Base-by-base conservation (phyloP, 768 basidiomycete genomes). In the Kwoniella heveanensis region DNA sequence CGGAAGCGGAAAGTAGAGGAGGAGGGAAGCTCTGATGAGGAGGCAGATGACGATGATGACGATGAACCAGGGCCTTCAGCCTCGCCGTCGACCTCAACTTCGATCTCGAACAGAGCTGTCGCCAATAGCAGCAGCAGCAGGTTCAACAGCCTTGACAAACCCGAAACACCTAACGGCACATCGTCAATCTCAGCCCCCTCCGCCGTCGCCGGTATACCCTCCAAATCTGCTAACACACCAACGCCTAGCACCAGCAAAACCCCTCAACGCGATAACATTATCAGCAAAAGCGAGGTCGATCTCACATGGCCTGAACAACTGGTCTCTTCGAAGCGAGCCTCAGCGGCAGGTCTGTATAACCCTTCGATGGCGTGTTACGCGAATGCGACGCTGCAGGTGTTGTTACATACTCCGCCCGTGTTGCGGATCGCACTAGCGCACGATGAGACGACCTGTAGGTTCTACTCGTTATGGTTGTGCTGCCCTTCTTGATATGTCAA, bases 361-460 rank as follows among this genome's bases (percentile, higher is more conserved):
- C 88, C 82, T 26, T 92, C 91, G 50, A 98, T 97, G 76, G 95
- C 92, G 1, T 99, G 96, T 80, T 99, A 95, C 79, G 83, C 97
- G 71, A 99, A 99, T 79, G 92, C 92, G 69, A 90, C 89, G 22
- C 81, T 98, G 53, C 96, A 99, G 82, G 92, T 92, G 72, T 85
- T 98, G 54, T 80, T 96, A 15, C 93, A 98, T 74, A 97, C 95
- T 0, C 87, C 93, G 9, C 92, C 94, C 1, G 84, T 99, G 2
- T 53, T 73, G 12, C 36, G 69, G 21, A 66, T 73, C 15, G 70
- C 70, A 2, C 3, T 66, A 26, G 56, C 30, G 17, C 73, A 77
- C 49, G 39, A 71, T 81, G 46, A 24, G 10, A 49, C n/a, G 1
- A 82, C 87, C 68, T 92, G 90, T 91, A 73, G 73, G 89, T 84